Conservation (phyloP, 352 stramenopile species). For the Pythium brassicae region DNA sequence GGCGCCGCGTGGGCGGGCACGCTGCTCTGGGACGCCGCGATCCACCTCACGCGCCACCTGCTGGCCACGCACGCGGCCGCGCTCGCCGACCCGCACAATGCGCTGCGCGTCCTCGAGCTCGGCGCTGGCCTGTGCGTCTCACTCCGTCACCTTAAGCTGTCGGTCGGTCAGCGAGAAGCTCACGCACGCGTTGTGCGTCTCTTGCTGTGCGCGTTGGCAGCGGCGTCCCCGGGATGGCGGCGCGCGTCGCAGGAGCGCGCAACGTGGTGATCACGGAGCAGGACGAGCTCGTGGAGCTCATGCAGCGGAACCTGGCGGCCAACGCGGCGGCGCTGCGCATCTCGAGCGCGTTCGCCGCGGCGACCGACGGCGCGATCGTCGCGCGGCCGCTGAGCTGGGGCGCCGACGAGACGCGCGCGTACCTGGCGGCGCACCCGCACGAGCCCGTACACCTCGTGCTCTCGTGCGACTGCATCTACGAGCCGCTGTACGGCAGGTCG, state of each 20-base stretch:
- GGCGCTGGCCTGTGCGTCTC: constrained; percentile 67
- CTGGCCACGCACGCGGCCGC: constrained; percentile 37
- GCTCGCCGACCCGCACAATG: constrained; percentile 23
- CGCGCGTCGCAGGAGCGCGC: constrained; percentile 66
- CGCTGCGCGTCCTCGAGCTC: constrained; percentile 75
- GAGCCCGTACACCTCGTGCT: constrained; percentile 89
- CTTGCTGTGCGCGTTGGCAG: constrained; percentile 27
- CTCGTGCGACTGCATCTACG: constrained; percentile 95
- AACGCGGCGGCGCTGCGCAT: constrained; percentile 38
- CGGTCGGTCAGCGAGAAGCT: too few species aligned
- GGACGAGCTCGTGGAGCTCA: constrained; percentile 83
- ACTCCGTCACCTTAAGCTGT: too few species aligned
- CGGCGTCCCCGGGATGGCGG: constrained; percentile 91
- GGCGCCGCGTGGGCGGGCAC: constrained; percentile 92
- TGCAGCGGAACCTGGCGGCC: constrained; percentile 63
- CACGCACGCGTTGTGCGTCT: not conserved
- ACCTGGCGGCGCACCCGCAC: constrained; percentile 42
- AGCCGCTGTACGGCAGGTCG: constrained; percentile 91
- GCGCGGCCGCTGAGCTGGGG: constrained; percentile 78
- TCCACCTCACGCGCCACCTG: constrained; percentile 58
- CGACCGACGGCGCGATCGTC: constrained; percentile 31
- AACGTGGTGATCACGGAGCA: constrained; percentile 91
- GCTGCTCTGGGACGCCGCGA: constrained; percentile 84
- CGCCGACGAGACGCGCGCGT: constrained; percentile 50
- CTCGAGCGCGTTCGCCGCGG: constrained; percentile 9